These are phyloP conservation scores for Cystobasidium sp. DNA, from an alignment of 1,284 basidiomycete species.

Conservation along the genomic window DNA sequence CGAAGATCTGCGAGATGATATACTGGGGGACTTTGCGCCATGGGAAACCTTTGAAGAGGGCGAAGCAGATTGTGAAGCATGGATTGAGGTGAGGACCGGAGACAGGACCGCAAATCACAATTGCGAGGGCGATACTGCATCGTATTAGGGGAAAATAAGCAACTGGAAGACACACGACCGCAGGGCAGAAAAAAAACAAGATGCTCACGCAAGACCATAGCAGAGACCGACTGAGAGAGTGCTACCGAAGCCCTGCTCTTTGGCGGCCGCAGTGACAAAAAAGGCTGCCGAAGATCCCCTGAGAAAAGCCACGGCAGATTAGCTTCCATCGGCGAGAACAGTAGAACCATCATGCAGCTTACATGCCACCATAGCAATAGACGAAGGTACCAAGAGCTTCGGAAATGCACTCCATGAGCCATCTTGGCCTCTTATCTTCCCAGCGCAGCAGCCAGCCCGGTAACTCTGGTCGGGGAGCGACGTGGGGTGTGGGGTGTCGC, in stretches of 20 bases:
- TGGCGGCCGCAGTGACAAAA: conserved; percentile 42
- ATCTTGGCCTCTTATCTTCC: conserved; percentile 47
- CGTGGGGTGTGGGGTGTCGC: conserved; percentile 31
- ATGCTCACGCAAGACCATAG: conserved; percentile 45
- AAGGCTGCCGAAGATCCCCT: conserved; percentile 44
- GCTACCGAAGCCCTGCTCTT: conserved; percentile 45
- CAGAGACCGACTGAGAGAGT: conserved; percentile 45
- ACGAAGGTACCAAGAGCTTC: conserved; percentile 46
- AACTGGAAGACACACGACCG: no score
- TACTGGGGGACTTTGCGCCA: conserved; percentile 76
- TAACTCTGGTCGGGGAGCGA: conserved; percentile 21
- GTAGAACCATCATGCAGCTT: no score
- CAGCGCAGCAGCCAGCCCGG: conserved; percentile 30
- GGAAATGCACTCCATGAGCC: conserved; percentile 48
- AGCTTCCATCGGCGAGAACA: no score
- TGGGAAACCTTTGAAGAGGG: conserved; percentile 63
- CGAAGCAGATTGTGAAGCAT: conserved; percentile 50
- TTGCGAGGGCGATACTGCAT: conserved; percentile 50
- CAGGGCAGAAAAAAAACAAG: no score
- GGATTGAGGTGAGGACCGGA: conserved; percentile 51
- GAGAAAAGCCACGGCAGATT: background rate
- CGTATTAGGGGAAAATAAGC: no score
- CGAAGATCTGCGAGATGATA: conserved; percentile 71
- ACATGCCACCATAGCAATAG: conserved; percentile 46
- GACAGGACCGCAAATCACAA: conserved; percentile 46